Evolutionary conservation across 441 rosid species (phyloP), one percentile per base, ranked within the genome.

Genomic region (Theobroma grandiflorum): DNA sequence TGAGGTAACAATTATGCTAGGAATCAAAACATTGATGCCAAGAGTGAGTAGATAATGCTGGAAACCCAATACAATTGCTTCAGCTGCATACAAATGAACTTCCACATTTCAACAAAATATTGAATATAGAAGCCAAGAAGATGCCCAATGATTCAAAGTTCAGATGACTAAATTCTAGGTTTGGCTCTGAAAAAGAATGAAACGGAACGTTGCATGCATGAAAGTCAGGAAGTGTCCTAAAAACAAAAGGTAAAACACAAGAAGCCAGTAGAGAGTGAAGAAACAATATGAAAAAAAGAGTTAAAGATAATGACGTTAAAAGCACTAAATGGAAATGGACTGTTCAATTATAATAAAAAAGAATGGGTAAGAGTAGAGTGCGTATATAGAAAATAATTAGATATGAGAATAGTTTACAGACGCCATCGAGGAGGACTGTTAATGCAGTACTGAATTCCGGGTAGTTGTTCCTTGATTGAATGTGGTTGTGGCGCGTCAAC

Each of bases 1-100:
- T 82, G 88, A 86, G 97, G 97, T n/a, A 77, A 95, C 96, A 47
- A 95, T 72, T 38, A 93, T 63, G 87, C 84, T 88, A 16, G 96
- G 96, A 73, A 93, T 88, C 70, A 95, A 74, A 77, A 93, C 93
- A 6, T 91, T 90, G 6, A 91, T 83, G 62, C 98, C 97, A 52
- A 93, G 91, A 70, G 87, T 91, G 81, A 92, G 76, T 68, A 93
- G 71, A 82, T 93, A 93, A 83, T 92, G 96, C 76, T 91, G 95
- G 77, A 95, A 95, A 8, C 94, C 97, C 50, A 92, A 65, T 43
- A 84, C 52, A 26, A 93, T 40, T 15, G 97, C 91, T 85, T 95
- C 97, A 55, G 86, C 98, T 95, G 92, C 89, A 85, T 72, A 15
- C 10, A 63, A 45, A 45, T 14, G 15, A 31, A 35, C 20, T 63